Evolutionary conservation across 805 yeast species (phyloP).

Genomic region (Cyberlindnera meyerae): DNA sequence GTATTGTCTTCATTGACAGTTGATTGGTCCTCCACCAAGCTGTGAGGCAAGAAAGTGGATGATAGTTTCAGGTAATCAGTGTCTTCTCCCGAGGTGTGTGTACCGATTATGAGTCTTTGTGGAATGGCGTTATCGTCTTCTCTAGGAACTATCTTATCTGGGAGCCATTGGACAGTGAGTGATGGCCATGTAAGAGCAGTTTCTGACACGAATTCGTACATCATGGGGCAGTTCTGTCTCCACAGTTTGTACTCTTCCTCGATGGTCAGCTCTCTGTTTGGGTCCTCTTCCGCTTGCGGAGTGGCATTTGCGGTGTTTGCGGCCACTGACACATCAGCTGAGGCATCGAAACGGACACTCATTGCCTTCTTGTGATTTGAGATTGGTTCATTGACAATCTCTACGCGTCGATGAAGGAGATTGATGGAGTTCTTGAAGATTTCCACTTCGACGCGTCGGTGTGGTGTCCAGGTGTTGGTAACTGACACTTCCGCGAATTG

Average conservation of each 20-base stretch:
- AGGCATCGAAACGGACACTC: conserved; percentile 8
- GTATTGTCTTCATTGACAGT: conserved; percentile 21
- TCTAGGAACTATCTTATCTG: conserved; percentile 28
- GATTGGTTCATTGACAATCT: neutral
- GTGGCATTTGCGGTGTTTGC: conserved; percentile 2
- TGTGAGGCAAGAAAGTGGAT: conserved; percentile 50
- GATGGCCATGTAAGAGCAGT: conserved; percentile 83
- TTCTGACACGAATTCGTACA: conserved; percentile 81
- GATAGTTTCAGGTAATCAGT: conserved; percentile 63
- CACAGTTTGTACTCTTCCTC: conserved; percentile 68
- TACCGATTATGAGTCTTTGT: conserved; percentile 58
- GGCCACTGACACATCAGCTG: conserved; percentile 4
- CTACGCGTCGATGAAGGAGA: neutral
- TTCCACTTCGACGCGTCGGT: too few species aligned
- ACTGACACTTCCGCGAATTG: too few species aligned
- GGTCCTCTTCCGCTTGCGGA: conserved; percentile 18
- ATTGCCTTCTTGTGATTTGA: too few species aligned
- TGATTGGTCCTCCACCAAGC: conserved; percentile 17
- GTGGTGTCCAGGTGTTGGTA: too few species aligned
- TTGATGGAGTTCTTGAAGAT: too few species aligned
- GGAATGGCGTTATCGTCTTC: conserved; percentile 29
- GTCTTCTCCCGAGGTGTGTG: conserved; percentile 71
- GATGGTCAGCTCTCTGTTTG: conserved; percentile 26
- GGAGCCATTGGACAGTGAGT: conserved; percentile 73
- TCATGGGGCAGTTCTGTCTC: conserved; percentile 74